Conservation (phyloP, 495 filamentous ascomycete species). For the Aspergillus sclerotioniger region DNA sequence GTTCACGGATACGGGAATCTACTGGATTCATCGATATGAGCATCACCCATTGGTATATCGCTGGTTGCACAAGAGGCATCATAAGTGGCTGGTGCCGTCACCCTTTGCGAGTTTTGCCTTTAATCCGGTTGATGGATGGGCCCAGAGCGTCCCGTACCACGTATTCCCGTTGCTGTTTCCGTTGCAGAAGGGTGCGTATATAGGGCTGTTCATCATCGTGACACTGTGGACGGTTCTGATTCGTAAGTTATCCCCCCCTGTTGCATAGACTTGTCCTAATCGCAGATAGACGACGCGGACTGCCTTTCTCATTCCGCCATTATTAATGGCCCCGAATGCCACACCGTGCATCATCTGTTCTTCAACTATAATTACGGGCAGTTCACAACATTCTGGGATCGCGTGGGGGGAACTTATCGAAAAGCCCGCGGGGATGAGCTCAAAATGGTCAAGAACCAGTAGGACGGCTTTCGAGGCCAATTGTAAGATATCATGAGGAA, state of each 20-base stretch:
- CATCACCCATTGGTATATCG: slow-evolving; percentile 83
- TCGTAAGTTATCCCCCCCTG: slow-evolving; percentile 37
- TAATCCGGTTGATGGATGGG: slow-evolving; percentile 88
- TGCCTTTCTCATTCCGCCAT: slow-evolving; percentile 77
- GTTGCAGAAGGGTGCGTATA: slow-evolving; percentile 82
- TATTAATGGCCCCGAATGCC: slow-evolving; percentile 92
- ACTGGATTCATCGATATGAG: slow-evolving; percentile 86
- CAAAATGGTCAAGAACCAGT: neutral
- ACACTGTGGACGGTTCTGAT: slow-evolving; percentile 97
- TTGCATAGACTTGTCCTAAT: neutral
- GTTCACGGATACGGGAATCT: slow-evolving; percentile 90
- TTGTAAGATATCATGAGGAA: slow-evolving; percentile 1
- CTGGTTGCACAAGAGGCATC: slow-evolving; percentile 88
- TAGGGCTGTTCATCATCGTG: slow-evolving; percentile 81
- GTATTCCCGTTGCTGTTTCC: slow-evolving; percentile 88
- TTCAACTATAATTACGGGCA: slow-evolving; percentile 99
- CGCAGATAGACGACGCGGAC: slow-evolving; percentile 73
- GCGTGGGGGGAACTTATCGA: slow-evolving; percentile 80
- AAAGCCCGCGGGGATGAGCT: slow-evolving; percentile 56
- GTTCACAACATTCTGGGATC: slow-evolving; percentile 91
- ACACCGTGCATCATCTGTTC: slow-evolving; percentile 91
- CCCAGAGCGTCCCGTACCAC: slow-evolving; percentile 91
- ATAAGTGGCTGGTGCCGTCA: slow-evolving; percentile 98
- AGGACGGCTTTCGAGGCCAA: neutral
- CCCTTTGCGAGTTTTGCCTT: slow-evolving; percentile 91